Conservation (phyloP, 805 yeast genomes). For the Candida maesae region DNA sequence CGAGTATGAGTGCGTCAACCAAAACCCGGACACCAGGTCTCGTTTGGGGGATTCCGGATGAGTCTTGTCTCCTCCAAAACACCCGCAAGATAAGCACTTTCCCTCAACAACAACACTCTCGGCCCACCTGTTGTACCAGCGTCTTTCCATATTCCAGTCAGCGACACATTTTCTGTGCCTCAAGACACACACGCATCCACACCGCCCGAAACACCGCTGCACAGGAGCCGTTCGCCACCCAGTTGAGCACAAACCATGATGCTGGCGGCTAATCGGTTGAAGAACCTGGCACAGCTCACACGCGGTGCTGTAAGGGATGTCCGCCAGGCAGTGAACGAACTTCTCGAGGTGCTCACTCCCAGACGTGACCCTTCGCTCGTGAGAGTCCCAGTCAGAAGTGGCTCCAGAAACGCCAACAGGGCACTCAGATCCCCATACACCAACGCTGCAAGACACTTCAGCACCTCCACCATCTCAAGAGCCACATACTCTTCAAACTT, state of each 20-base stretch:
- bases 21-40: constrained; percentile 1
- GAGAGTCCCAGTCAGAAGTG: constrained; percentile 37
- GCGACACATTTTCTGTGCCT: no score
- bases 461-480: constrained; percentile 14
- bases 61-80: background rate
- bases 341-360: constrained; percentile 30
- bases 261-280: constrained; percentile 34
- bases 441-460: constrained; percentile 27
- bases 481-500: constrained; percentile 6
- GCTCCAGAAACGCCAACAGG: constrained; percentile 5
- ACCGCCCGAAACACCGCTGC: background rate
- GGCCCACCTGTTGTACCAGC: no score
- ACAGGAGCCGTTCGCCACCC: constrained; percentile 6
- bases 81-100: background rate
- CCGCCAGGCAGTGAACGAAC: constrained; percentile 45
- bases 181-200: background rate
- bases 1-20: background rate
- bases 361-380: constrained; percentile 35
- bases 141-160: no score
- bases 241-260: background rate
- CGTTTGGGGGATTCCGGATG: background rate
- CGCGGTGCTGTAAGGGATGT: constrained; percentile 44
- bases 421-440: constrained; percentile 18
- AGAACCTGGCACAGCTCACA: constrained; percentile 43
- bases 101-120: background rate